Evolutionary conservation across 495 filamentous ascomycete species (phyloP), one percentile per base, ranked within the genome.

Genomic region (Rusavskia elegans): DNA sequence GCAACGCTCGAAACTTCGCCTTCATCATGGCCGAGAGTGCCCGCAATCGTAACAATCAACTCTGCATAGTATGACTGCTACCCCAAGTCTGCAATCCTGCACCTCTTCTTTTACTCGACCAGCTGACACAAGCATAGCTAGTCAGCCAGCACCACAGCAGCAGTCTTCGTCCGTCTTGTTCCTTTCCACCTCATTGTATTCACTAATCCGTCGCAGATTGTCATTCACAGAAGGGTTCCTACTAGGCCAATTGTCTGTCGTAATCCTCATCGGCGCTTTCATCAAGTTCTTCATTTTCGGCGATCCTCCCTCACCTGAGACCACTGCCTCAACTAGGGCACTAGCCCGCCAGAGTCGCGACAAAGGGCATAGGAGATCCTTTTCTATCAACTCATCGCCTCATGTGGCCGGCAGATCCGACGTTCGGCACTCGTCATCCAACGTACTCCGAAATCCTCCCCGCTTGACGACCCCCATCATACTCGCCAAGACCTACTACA

Each of bases 251-350:
- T 74, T 97, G 52, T 92, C 87, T 30, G 82, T 98, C 29, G 83
- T 95, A 4, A 71, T 97, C 27, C 69, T 97, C 51, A 79, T 97
- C 54, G 87, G 87, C 48, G 83, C 82, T 57, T 98, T 98, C 71
- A 98, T 98, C 67, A 95, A 94, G 67, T 98, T 95, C 78, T 98
- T 98, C 80, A 95, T 98, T 66, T 97, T 98, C 60, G 92, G 92
- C 60, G 90, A 98, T 61, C 77, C 86, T 27, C 87, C 90, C 0
- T 84, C 83, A 1, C 77, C 87, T 39, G 89, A 92, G 42, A 80
- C 83, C 30, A 77, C 80, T 2, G 80, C 81, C 11, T 64, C 81
- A 6, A 64, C 76, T 42, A 81, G 83, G 46, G 83, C 84, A 23
- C 76, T 84, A 45, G 79, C 85, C 55, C 79, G 81, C 42, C 75